Evolutionary conservation across 441 rosid genomes (phyloP), one percentile per base, ranked within the genome.

Genomic region (Pelargonium fulgidum): DNA sequence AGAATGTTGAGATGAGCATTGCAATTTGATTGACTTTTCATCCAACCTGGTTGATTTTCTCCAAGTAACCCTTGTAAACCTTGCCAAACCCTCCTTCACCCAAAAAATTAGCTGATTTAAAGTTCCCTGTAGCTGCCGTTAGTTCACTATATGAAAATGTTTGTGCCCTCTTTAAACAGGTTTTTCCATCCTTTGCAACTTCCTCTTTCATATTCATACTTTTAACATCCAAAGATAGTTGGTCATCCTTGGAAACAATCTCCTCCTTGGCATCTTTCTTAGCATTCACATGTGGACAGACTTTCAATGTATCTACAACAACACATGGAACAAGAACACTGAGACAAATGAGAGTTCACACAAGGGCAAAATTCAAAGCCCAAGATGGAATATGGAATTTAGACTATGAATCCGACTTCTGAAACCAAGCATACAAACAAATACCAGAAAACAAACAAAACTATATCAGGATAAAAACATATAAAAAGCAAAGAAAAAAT

Each of bases 51-150:
- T 71, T 69, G 44, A 69, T 77, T 33, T 68, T 80, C 17, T 81
- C 83, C 62, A 87, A 70, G 66, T 83, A 78, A 29, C 92, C 92
- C 74, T 79, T 85, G 73, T 85, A 85, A 36, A 87, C 92, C 74
- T 85, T 80, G 42, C 92, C 89, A 16, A 87, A 85, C 10, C 92
- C 89, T 50, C 89, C 92, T 77, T 85, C 92, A 0, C 92, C 92
- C 70, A 87, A 73, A 64, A 87, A 86, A 74, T 84, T 82, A 71
- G 84, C 88, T 65, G 80, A 78, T 70, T 83, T 75, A 66, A 87
- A 87, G 69, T 84, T 84, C 58, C 82, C 80, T 69, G 89, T 84
- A 39, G 89, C 87, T n/a, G 73, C 36, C 24, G 85, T 88, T 72
- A 85, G 72, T 77, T 85, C 87, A 13, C 80, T 78, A 75, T 84